Conservation (phyloP, 2,329 filamentous ascomycete genomes). For the Paraphaeosphaeria sporulosa region DNA sequence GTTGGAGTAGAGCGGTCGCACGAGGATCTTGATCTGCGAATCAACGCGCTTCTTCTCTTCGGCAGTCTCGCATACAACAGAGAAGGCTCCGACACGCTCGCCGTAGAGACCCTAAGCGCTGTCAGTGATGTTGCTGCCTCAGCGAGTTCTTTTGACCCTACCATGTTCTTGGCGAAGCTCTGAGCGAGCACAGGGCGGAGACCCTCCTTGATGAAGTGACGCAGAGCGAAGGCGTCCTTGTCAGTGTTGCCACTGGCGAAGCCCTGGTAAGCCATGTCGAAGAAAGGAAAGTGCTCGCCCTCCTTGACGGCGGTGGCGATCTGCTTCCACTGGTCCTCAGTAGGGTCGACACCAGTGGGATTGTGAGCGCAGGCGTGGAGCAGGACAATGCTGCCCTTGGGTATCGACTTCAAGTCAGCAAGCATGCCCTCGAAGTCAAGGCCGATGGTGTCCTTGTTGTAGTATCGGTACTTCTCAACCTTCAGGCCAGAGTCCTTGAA, state of each 20-base stretch:
- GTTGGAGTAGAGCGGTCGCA: conserved; percentile 97
- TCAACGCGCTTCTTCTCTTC: conserved; percentile 96
- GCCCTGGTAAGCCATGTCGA: conserved; percentile 99
- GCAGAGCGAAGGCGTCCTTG: conserved; percentile 90
- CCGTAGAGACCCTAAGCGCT: conserved; percentile 83
- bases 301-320: conserved; percentile 88
- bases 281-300: conserved; percentile 91
- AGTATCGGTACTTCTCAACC: conserved; percentile 97
- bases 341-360: conserved; percentile 95
- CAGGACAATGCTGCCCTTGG: conserved; percentile 85
- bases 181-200: conserved; percentile 89
- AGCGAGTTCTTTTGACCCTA: conserved; percentile 48
- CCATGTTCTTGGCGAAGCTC: conserved; percentile 99
- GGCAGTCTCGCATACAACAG: conserved; percentile 80
- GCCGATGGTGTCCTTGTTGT: conserved; percentile 98
- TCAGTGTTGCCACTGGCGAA: conserved; percentile 93
- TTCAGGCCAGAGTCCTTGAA: conserved; percentile 92
- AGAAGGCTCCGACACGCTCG: conserved; percentile 97
- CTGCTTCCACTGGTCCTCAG: conserved; percentile 87
- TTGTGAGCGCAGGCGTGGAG: conserved; percentile 98
- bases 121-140: not conserved
- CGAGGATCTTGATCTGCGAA: conserved; percentile 97
- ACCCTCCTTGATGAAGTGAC: conserved; percentile 91
- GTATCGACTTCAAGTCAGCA: conserved; percentile 86
- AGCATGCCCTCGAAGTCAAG: conserved; percentile 96